A percentile compares a stretch with the other conserved stretches of the same genome.
phyloP scores from a whole-genome alignment of 192 early-diverging fungal genomes.

The Coemansia sp. region DNA sequence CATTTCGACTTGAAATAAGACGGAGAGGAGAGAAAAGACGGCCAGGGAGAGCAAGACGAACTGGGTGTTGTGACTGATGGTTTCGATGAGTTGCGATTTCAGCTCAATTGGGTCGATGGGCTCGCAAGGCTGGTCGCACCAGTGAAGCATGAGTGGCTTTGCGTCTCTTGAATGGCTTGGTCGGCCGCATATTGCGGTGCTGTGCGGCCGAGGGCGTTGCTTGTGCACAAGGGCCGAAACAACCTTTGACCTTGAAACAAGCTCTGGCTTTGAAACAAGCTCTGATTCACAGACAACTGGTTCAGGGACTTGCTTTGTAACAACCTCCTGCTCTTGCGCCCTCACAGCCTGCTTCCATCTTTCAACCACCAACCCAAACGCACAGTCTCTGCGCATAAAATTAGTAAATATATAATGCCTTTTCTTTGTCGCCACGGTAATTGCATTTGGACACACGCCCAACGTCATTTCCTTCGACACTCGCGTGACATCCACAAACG shows the following conservation, averaged over 20 bases:
- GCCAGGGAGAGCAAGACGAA: conserved; percentile 2
- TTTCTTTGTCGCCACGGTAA: conserved; percentile 29
- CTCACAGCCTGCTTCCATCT: background rate
- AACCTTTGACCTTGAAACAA: background rate
- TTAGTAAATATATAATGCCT: conserved; percentile 51
- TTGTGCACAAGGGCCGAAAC: background rate
- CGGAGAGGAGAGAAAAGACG: background rate
- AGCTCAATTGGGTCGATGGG: conserved; percentile 14
- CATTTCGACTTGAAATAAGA: background rate
- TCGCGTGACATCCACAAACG: conserved; percentile 38
- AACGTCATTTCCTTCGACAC: conserved; percentile 48
- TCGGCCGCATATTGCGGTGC: background rate
- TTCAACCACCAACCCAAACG: background rate
- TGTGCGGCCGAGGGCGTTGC: background rate
- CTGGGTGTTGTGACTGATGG: conserved; percentile 16
- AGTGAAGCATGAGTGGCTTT: background rate
- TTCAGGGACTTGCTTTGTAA: too few species aligned
- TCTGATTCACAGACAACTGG: too few species aligned
- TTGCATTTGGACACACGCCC: conserved; percentile 47
- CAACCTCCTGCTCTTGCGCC: too few species aligned
- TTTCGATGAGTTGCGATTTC: conserved; percentile 6
- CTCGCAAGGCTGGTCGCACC: background rate
- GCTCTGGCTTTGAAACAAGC: too few species aligned
- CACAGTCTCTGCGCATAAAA: conserved; percentile 45
- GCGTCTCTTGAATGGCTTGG: background rate